Base-by-base conservation (phyloP, 2,329 filamentous ascomycete species). In the Pseudonectria foliicola region DNA sequence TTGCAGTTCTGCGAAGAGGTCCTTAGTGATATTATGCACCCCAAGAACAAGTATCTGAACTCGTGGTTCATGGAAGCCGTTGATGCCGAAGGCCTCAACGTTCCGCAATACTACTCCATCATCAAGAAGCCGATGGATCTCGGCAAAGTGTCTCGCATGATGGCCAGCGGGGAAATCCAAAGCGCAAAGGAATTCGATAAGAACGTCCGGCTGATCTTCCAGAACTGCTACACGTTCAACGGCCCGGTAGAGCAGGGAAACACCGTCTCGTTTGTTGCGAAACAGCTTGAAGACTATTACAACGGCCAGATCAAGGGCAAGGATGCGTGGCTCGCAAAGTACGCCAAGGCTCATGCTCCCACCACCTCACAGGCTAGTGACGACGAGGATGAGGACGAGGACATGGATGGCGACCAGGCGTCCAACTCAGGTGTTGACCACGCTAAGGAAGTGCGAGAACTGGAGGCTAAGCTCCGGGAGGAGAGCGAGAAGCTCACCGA, bases 71-170 rank as follows among this genome's bases (percentile, higher is more conserved):
- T 86, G 50, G 66, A 75, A 7, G 85, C 92, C 0, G 92, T 98
- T 13, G 92, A 98, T 56, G 88, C 92, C 1, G 89, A 96, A 25
- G 90, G 89, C 1, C 68, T 96, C 35, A 88, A 90, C 56, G 95
- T 96, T 40, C 92, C 92, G 1, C 82, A 83, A 15, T 98, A 98
- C 57, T 86, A 92, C 58, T 87, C 83, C 52, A 70, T 96, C 42
- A 88, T 98, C 64, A 96, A 95, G 69, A 87, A 89, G 57, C 92
- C 92, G 0, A 98, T 96, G 90, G 90, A 98, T 58, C 70, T 95
- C 32, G 71, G 74, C 12, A 95, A 86, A n/a, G 83, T 95, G 54
- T 70, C 75, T 25, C 71, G 72, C 27, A 93, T 93, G 61, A 70
- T 95, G 27, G 77, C 82, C 48, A 70, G 70, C 10, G 87, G 88